Evolutionary conservation across 306 rosid species (phyloP), one percentile per base, ranked within the genome.

Genomic region (Cicer arietinum): DNA sequence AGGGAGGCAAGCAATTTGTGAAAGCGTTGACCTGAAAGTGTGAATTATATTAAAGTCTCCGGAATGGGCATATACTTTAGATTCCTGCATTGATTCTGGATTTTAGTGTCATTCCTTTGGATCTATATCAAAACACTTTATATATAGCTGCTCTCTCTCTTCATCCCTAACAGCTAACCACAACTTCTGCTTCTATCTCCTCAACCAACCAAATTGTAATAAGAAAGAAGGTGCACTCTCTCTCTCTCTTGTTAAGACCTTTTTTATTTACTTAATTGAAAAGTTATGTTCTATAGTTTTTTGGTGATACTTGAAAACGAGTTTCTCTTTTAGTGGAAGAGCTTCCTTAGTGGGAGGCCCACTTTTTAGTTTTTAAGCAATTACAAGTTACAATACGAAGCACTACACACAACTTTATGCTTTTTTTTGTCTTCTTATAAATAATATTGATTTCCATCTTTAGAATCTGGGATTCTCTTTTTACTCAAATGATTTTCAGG

Each of bases 281-380:
- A 45, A 51, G 8, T 70, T 8, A 13, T 65, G n/a, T 61, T 57
- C 11, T 10, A 46, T 25, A 25, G 30, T 0, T 22, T 42, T 43
- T 51, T 68, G 6, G 10, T 39, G 42, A 20, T 67, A 22, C 44
- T 47, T 58, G 12, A 54, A 72, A 52, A 10, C 20, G 35, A 75
- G 73, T 77, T 72, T 13, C 12, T 76, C 17, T 75, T 40, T 63
- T 11, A 12, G 16, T 76, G 70, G 58, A 16, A 64, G 69, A 4
- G 43, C 43, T 60, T 42, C 56, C 48, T 66, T 76, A 59, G 70
- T 72, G 75, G 76, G 68, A 77, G 78, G 78, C 81, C 88, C 72
- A 62, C 85, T 80, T 77, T 57, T 60, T 30, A 74, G 51, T 77
- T 77, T 58, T 67, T 17, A 62, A 69, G 80, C 71, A 45, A 71